Conservation (phyloP, 2,329 filamentous ascomycete species). For the Diaporthe citri region DNA sequence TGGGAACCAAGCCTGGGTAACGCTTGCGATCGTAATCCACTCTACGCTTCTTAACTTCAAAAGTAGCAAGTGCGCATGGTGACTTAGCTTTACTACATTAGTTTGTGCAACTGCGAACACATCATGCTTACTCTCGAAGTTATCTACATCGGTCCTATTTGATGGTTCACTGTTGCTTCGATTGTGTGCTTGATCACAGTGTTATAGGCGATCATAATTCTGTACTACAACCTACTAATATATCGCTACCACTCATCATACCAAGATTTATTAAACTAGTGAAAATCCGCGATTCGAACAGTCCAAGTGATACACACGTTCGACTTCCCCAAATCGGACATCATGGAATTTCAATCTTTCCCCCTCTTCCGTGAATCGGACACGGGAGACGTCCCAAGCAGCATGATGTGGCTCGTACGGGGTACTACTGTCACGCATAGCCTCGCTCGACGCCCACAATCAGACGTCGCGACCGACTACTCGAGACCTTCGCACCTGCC, state of each 20-base stretch:
- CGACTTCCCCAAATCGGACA: background rate
- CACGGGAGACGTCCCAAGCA: background rate
- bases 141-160: background rate
- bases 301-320: too few species aligned
- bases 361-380: too few species aligned
- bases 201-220: background rate
- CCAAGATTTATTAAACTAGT: background rate
- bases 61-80: background rate
- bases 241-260: background rate
- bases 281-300: background rate
- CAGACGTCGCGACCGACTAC: background rate
- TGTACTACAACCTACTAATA: background rate
- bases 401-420: background rate
- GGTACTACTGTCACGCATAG: background rate
- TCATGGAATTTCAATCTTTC: background rate
- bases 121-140: background rate
- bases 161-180: background rate
- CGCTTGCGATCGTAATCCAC: background rate
- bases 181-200: background rate
- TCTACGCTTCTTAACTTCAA: background rate
- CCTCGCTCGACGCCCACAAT: background rate
- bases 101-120: background rate
- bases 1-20: background rate
- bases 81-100: background rate
- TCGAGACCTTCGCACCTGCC: background rate